Base-by-base conservation (phyloP, 768 basidiomycete genomes). In the Kwoniella newhampshirensis region DNA sequence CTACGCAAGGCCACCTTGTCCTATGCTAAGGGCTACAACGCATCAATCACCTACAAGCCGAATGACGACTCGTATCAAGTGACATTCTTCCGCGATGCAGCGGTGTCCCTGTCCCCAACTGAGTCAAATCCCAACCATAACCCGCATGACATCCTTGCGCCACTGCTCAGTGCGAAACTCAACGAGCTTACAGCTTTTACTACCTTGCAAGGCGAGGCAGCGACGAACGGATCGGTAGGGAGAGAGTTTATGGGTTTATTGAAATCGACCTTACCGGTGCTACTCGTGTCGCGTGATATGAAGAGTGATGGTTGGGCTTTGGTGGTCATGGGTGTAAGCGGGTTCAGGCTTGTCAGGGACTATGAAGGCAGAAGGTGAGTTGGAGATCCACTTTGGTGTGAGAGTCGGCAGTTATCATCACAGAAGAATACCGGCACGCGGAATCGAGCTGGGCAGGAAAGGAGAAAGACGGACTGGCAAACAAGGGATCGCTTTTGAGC, bases 1-100 rank as follows among this genome's bases (percentile, higher is more conserved):
- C 78, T 94, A 15, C 90, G 90, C 67, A 91, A 89, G 0, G 91
- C 92, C n/a, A 87, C 91, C 67, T 87, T 94, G 70, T 84, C 85
- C 1, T 93, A 93, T 71, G 52, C 64, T 27, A 67, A 71, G 11
- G 74, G 70, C 30, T 65, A 68, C 62, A 41, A 57, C 42, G 60
- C 63, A 28, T 60, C 67, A 3, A 70, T 72, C 56, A 71, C 73
- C 12, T 74, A 71, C 53, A 64, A 52, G 11, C 62, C 75, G 3
- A 40, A 43, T 1, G 37, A 60, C 15, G 76, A 77, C 28, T 62
- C 67, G 17, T 78, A 77, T 61, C 62, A 74, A 55, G 66, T 71
- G 15, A 57, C 59, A 6, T 74, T 77, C 54, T 40, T 37, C 18
- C 36, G 51, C 8, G 40, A 2, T 4, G 40, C 35, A 17, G 4